Evolutionary conservation across 371 early-diverging fungal species (phyloP).

Genomic region (Dinochytrium kinnereticum): DNA sequence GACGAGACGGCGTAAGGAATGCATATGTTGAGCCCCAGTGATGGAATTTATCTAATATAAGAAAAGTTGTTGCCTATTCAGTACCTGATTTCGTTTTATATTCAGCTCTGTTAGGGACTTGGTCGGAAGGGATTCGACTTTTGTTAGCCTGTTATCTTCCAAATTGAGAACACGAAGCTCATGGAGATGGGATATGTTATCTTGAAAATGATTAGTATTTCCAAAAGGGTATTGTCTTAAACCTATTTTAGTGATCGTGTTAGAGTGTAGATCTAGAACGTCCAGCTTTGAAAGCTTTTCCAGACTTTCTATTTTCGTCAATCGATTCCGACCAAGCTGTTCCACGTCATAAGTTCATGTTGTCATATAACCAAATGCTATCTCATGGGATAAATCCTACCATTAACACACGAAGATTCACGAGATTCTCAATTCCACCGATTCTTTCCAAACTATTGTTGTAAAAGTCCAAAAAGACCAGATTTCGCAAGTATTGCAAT

Average conservation of each 20-base stretch:
- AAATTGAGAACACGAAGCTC: constrained; percentile 52
- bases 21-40: constrained; percentile 11
- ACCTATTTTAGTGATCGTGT: constrained; percentile 48
- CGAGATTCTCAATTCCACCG: constrained; percentile 39
- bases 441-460: constrained; percentile 50
- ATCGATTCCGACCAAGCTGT: constrained; percentile 49
- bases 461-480: constrained; percentile 54
- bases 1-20: constrained; percentile 36
- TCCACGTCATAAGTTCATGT: too few species aligned
- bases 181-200: constrained; percentile 41
- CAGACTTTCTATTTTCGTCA: constrained; percentile 41
- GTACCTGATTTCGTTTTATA: constrained; percentile 49
- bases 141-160: constrained; percentile 49
- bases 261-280: constrained; percentile 52
- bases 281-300: constrained; percentile 42
- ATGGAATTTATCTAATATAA: constrained; percentile 24
- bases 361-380: too few species aligned
- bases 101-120: constrained; percentile 46
- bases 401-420: constrained; percentile 50
- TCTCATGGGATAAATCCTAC: too few species aligned
- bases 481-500: constrained; percentile 40
- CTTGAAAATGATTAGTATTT: constrained; percentile 22
- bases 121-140: constrained; percentile 28
- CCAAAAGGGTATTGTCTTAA: neutral
- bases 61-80: neutral